These are phyloP conservation scores for Lolium rigidum DNA, from an alignment of 176 grass and related monocot genomes.

Conservation along the genomic window DNA sequence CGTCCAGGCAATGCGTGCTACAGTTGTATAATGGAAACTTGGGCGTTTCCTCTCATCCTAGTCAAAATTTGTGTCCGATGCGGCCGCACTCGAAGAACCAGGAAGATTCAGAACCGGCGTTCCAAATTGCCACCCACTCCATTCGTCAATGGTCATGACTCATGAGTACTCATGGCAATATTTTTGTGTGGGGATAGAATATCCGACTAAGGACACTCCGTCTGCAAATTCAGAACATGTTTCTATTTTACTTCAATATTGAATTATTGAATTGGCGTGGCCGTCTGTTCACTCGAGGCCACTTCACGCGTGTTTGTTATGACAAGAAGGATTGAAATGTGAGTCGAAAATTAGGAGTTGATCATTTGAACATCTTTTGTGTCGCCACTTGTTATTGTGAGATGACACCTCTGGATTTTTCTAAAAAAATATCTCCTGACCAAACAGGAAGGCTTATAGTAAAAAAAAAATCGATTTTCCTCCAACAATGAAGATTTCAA, in stretches of 20 bases:
- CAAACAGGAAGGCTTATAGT: too few species aligned
- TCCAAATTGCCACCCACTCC: not conserved
- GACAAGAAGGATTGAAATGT: not conserved
- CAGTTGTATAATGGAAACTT: not conserved
- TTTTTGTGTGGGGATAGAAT: not conserved
- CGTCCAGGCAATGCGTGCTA: not conserved
- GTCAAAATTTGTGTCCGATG: slow-evolving; percentile 48
- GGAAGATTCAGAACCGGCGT: slow-evolving; percentile 4
- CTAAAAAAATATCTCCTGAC: too few species aligned
- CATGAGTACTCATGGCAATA: too few species aligned
- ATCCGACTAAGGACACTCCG: not conserved
- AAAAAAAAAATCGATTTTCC: too few species aligned
- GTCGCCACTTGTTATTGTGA: too few species aligned
- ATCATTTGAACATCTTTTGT: not conserved
- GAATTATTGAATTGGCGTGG: not conserved
- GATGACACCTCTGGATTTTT: too few species aligned
- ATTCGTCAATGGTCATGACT: not conserved
- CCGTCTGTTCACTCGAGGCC: not conserved
- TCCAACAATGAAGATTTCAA: too few species aligned
- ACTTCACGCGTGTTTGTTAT: not conserved
- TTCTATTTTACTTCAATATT: not conserved
- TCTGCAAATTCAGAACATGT: not conserved
- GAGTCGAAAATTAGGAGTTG: not conserved
- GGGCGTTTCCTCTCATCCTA: not conserved
- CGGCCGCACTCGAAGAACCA: slow-evolving; percentile 7